Evolutionary conservation across 2,329 filamentous ascomycete genomes (phyloP).

Genomic region (Clarireedia hainanense): DNA sequence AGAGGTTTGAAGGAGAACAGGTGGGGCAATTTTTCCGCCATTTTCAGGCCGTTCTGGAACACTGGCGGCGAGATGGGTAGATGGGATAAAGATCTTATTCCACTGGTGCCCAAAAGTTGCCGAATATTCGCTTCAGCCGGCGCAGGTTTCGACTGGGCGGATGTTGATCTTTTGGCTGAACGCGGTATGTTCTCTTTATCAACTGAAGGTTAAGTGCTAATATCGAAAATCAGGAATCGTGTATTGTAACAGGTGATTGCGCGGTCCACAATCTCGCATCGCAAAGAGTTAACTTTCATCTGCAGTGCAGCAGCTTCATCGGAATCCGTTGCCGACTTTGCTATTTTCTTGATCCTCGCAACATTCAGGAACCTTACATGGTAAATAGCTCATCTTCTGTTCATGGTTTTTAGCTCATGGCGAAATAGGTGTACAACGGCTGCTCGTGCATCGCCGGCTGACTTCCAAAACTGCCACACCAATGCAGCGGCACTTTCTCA

Average conservation of each 20-base stretch:
- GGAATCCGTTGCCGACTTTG: conserved; percentile 66
- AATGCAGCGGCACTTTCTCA: conserved; percentile 51
- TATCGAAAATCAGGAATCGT: conserved; percentile 38
- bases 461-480: conserved; percentile 52
- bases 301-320: conserved; percentile 55
- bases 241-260: conserved; percentile 55
- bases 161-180: conserved; percentile 51
- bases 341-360: conserved; percentile 59
- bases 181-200: conserved; percentile 32
- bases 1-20: conserved; percentile 40
- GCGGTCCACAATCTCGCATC: not conserved
- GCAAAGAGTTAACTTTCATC: conserved; percentile 4
- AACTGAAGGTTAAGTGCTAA: not conserved
- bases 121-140: conserved; percentile 52
- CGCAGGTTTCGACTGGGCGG: conserved; percentile 56
- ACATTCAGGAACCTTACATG: conserved; percentile 62
- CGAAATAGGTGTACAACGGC: conserved; percentile 22
- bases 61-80: conserved; percentile 58
- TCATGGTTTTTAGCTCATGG: not conserved
- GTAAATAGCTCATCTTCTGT: conserved; percentile 28
- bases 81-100: conserved; percentile 52
- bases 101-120: conserved; percentile 43
- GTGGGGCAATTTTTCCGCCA: conserved; percentile 46
- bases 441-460: conserved; percentile 15
- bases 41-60: conserved; percentile 54